Evolutionary conservation across 768 basidiomycete genomes (phyloP).

Genomic region (Melanogaster broomeanus): DNA sequence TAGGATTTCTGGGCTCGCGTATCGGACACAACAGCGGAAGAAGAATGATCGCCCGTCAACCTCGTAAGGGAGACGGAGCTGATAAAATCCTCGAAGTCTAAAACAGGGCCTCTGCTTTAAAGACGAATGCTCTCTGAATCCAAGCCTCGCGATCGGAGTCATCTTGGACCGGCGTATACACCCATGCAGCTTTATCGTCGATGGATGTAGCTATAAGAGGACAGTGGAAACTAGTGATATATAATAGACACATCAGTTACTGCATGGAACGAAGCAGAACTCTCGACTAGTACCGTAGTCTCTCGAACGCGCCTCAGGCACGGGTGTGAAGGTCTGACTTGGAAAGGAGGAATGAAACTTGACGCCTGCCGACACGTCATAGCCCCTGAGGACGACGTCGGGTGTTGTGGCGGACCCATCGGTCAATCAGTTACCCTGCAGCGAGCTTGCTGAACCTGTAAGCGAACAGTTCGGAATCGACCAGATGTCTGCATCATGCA

Average conservation of each 20-base stretch:
- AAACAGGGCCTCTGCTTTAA: not conserved
- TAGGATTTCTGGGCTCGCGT: no score
- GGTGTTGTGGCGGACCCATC: not conserved
- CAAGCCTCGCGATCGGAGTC: conserved; percentile 7
- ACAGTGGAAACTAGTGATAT: conserved; percentile 5
- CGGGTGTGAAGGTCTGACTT: conserved; percentile 2
- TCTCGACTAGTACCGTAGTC: conserved; percentile 7
- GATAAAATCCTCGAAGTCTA: conserved; percentile 7
- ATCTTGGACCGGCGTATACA: conserved; percentile 8
- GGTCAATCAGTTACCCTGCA: conserved; percentile 4
- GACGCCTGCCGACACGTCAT: conserved; percentile 10
- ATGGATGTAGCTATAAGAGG: conserved; percentile 12
- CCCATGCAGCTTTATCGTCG: conserved; percentile 7
- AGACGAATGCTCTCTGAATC: conserved; percentile 9
- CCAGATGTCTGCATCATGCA: conserved; percentile 9
- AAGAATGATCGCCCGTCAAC: not conserved
- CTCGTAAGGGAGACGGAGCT: conserved; percentile 7
- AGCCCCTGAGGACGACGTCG: not conserved
- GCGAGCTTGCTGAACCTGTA: conserved; percentile 6
- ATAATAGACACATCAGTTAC: no score
- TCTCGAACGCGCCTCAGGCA: conserved; percentile 7
- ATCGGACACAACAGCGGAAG: conserved; percentile 19
- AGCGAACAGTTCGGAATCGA: conserved; percentile 13
- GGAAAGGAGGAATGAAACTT: conserved; percentile 3
- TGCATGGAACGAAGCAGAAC: not conserved